These are phyloP conservation scores for Holtermannia corniformis DNA, from an alignment of 768 basidiomycete species.

Conservation along the genomic window DNA sequence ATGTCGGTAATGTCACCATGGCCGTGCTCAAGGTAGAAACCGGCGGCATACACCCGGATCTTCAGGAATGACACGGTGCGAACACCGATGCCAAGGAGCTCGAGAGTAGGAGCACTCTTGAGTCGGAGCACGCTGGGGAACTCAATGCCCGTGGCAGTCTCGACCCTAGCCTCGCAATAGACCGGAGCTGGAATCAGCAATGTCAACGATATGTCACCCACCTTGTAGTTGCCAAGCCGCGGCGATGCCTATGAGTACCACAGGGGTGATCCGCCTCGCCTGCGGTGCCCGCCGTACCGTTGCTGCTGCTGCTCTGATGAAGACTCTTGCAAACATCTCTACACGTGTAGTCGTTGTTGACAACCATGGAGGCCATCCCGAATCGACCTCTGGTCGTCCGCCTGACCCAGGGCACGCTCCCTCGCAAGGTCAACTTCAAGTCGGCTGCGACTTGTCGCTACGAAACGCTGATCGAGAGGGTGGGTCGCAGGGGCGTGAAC, in stretches of 20 bases:
- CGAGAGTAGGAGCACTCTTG: slow-evolving; percentile 51
- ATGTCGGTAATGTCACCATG: too few species aligned
- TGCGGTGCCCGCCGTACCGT: too few species aligned
- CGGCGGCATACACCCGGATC: slow-evolving; percentile 80
- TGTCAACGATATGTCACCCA: too few species aligned
- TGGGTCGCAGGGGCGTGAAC: slow-evolving; percentile 40
- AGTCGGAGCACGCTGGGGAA: too few species aligned
- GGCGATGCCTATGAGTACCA: background rate
- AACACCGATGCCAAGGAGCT: slow-evolving; percentile 74
- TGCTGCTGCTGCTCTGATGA: too few species aligned
- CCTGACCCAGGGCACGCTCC: slow-evolving; percentile 65
- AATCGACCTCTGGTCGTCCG: slow-evolving; percentile 74
- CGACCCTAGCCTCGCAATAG: too few species aligned
- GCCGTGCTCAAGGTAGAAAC: slow-evolving; percentile 85
- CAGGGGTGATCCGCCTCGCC: slow-evolving; percentile 42
- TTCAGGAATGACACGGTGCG: slow-evolving; percentile 79
- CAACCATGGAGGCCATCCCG: too few species aligned
- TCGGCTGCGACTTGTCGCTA: slow-evolving; percentile 72
- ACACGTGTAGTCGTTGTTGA: too few species aligned
- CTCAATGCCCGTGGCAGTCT: too few species aligned
- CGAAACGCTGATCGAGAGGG: slow-evolving; percentile 62
- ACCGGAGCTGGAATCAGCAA: too few species aligned
- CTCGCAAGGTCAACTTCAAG: slow-evolving; percentile 67
- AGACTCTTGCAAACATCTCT: too few species aligned
- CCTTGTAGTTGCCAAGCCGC: too few species aligned